Percentiles rank a stretch among this genome's conserved stretches.
Evolutionary conservation across 768 basidiomycete species (phyloP).

Genomic region (Favolaschia claudopus): DNA sequence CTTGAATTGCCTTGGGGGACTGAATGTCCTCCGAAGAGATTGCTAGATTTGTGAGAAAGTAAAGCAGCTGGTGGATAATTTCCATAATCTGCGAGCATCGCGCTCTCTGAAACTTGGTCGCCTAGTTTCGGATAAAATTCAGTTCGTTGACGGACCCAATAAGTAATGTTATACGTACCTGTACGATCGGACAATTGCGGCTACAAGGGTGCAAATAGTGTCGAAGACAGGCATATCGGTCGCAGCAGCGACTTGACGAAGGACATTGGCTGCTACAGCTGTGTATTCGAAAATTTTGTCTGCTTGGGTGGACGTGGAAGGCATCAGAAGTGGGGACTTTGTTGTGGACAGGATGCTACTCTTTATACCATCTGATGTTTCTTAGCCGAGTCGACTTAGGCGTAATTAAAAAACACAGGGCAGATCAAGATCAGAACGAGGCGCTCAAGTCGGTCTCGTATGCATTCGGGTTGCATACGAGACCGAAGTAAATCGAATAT

Average conservation of each 20-base stretch:
- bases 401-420: too few relatives aligned
- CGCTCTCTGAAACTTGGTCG: neutral
- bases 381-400: too few relatives aligned
- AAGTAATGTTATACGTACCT: too few relatives aligned
- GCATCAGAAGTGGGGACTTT: too few relatives aligned
- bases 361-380: too few relatives aligned
- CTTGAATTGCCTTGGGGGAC: neutral
- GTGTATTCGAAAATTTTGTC: conserved; percentile 2
- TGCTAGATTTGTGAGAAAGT: neutral
- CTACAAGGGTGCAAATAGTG: neutral
- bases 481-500: too few relatives aligned
- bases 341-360: too few relatives aligned
- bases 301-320: too few relatives aligned
- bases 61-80: neutral
- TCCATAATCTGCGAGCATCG: neutral
- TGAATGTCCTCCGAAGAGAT: neutral
- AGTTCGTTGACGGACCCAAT: too few relatives aligned
- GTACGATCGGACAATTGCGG: neutral
- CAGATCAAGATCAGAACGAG: too few relatives aligned
- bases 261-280: neutral
- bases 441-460: too few relatives aligned
- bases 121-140: neutral
- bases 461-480: too few relatives aligned
- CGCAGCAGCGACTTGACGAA: neutral
- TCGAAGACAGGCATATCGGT: neutral